phyloP scores from a whole-genome alignment of 495 filamentous ascomycete species.

The Articulospora tetracladia region DNA sequence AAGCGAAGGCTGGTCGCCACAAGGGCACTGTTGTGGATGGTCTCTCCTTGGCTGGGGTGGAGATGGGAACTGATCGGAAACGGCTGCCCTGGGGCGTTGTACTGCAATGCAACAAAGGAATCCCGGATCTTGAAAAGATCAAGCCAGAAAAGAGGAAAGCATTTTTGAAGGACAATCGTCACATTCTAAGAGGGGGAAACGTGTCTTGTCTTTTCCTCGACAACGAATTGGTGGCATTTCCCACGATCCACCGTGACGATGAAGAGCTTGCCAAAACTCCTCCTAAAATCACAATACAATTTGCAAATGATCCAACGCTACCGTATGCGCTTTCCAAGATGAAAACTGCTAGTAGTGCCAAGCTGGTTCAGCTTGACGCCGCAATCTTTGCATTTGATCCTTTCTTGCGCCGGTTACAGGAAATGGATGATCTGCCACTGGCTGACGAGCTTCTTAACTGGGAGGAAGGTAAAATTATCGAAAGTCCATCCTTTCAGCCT shows the following conservation, averaged over 20 bases:
- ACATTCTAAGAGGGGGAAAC: conserved; percentile 54
- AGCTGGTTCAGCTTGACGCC: conserved; percentile 57
- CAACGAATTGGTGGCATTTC: conserved; percentile 56
- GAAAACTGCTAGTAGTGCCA: conserved; percentile 35
- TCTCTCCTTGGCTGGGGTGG: conserved; percentile 30
- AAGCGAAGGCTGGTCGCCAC: conserved; percentile 36
- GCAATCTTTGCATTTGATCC: conserved; percentile 72
- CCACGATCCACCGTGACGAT: conserved; percentile 53
- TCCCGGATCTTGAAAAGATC: conserved; percentile 37
- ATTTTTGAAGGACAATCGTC: conserved; percentile 42
- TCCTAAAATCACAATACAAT: conserved; percentile 49
- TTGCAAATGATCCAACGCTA: conserved; percentile 37
- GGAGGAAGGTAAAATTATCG: conserved; percentile 8
- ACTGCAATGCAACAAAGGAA: conserved; percentile 32
- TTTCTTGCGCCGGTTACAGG: conserved; percentile 57
- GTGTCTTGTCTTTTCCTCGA: conserved; percentile 55
- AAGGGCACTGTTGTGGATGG: conserved; percentile 24
- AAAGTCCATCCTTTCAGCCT: conserved; percentile 22
- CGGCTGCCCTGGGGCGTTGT: conserved; percentile 37
- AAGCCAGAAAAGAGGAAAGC: conserved; percentile 34
- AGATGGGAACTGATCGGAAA: conserved; percentile 20
- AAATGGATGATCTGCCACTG: conserved; percentile 49
- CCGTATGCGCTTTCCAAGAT: conserved; percentile 36
- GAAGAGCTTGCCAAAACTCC: conserved; percentile 42
- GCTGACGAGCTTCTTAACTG: conserved; percentile 40